Percentiles rank a stretch among this genome's conserved stretches.
phyloP scores from a whole-genome alignment of 73 alveolate species.

The Stentor coeruleus region DNA sequence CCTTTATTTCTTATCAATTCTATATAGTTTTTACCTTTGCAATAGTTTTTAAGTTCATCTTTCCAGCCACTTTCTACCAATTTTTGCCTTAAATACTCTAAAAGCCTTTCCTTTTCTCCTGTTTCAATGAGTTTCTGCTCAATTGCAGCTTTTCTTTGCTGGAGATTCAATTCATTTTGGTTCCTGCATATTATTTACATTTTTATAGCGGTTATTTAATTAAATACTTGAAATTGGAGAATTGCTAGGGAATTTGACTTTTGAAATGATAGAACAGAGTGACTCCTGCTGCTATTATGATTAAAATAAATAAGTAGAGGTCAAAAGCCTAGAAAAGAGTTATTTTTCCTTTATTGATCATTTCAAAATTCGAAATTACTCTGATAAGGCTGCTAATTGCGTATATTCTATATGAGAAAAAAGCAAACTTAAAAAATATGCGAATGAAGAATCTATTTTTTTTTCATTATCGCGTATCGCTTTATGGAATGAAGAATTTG shows the following conservation, averaged over 20 bases:
- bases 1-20: not conserved
- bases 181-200: not conserved
- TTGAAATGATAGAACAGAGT: not conserved
- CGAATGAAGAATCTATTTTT: too few species aligned
- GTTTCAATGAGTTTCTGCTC: conserved; percentile 10
- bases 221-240: too few species aligned
- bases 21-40: too few species aligned
- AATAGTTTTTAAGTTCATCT: conserved; percentile 1
- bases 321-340: not conserved
- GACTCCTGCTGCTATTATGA: not conserved
- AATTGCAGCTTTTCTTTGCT: conserved; percentile 13
- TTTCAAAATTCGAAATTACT: not conserved
- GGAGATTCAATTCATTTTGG: not conserved
- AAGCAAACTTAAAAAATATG: too few species aligned
- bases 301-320: not conserved
- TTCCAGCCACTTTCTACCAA: not conserved
- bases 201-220: too few species aligned
- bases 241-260: too few species aligned
- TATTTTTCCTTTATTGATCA: not conserved
- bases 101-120: conserved; percentile 5
- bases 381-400: not conserved
- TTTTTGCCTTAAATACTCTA: not conserved
- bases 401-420: too few species aligned
- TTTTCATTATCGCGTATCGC: too few species aligned
- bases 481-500: too few species aligned